A percentile compares a stretch with the other conserved stretches of the same genome.
phyloP scores from a whole-genome alignment of 2,329 filamentous ascomycete genomes.

The Lasiodiplodia citricola region DNA sequence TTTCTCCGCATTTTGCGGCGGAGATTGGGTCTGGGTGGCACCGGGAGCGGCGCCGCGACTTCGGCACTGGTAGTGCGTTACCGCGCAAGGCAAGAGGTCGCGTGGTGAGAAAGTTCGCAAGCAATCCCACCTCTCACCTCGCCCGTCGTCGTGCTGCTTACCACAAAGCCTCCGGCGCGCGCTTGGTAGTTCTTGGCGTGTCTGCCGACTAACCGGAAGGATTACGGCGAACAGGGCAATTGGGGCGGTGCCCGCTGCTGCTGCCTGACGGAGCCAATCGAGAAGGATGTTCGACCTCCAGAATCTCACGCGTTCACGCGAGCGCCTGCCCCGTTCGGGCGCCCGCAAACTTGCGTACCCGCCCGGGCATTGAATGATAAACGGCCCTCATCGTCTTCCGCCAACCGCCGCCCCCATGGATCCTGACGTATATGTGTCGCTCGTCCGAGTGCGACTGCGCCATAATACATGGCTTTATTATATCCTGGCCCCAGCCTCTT shows the following conservation, averaged over 20 bases:
- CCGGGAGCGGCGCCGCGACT: not conserved
- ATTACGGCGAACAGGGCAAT: not conserved
- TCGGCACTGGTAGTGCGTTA: not conserved
- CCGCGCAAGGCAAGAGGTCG: not conserved
- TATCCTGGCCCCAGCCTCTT: not conserved
- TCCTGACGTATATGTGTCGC: not conserved
- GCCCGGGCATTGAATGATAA: not conserved
- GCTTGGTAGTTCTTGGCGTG: conserved; percentile 13
- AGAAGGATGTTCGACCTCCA: not conserved
- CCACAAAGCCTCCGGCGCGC: not conserved
- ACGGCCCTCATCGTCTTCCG: not conserved
- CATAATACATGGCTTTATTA: conserved; percentile 6
- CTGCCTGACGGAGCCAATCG: not conserved
- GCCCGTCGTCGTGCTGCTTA: not conserved
- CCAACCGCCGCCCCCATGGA: not conserved
- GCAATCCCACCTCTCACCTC: not conserved
- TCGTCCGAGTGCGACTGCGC: conserved; percentile 1
- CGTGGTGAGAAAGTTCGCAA: not conserved
- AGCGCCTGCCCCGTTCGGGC: conserved; percentile 11
- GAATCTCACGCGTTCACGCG: conserved; percentile 11
- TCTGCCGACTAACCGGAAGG: conserved; percentile 21
- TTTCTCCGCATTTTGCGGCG: conserved; percentile 11
- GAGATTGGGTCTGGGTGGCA: not conserved
- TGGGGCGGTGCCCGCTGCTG: not conserved
- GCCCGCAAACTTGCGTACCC: not conserved